phyloP scores from a whole-genome alignment of 2,329 filamentous ascomycete species.

The Dendryphion nanum region DNA sequence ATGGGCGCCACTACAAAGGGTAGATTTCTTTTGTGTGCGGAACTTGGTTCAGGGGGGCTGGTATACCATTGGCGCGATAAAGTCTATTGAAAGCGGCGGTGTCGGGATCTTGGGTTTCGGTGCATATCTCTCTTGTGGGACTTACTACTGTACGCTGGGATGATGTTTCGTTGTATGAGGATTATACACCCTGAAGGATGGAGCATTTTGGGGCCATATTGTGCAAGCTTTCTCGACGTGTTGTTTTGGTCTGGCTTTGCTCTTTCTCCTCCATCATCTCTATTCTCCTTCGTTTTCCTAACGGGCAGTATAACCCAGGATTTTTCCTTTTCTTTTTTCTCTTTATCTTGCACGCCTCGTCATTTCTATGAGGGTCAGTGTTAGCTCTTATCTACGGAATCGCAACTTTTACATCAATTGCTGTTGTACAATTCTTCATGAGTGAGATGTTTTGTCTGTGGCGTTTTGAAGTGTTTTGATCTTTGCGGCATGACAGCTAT shows the following conservation, averaged over 20 bases:
- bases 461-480: slow-evolving; percentile 1
- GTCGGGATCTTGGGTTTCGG: slow-evolving; percentile 33
- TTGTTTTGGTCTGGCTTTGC: slow-evolving; percentile 9
- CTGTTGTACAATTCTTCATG: no score
- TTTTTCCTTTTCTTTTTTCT: no score
- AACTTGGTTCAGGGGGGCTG: slow-evolving; percentile 32
- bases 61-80: slow-evolving; percentile 41
- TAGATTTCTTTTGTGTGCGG: slow-evolving; percentile 44
- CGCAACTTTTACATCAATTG: slow-evolving; percentile 28
- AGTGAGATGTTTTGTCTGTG: no score
- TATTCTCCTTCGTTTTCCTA: slow-evolving; percentile 16
- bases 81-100: slow-evolving; percentile 39
- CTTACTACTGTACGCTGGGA: slow-evolving; percentile 40
- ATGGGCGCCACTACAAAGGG: slow-evolving; percentile 30
- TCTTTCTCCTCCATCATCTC: neutral
- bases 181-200: slow-evolving; percentile 20
- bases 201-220: slow-evolving; percentile 16
- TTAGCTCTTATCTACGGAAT: slow-evolving; percentile 31
- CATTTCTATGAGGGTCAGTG: slow-evolving; percentile 32
- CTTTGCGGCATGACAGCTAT: no score
- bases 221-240: slow-evolving; percentile 31
- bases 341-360: slow-evolving; percentile 33
- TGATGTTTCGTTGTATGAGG: slow-evolving; percentile 39
- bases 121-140: slow-evolving; percentile 30
- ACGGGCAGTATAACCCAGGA: no score